Conservation (phyloP, 2,329 filamentous ascomycete genomes). For the Colletotrichum tamarilloi region DNA sequence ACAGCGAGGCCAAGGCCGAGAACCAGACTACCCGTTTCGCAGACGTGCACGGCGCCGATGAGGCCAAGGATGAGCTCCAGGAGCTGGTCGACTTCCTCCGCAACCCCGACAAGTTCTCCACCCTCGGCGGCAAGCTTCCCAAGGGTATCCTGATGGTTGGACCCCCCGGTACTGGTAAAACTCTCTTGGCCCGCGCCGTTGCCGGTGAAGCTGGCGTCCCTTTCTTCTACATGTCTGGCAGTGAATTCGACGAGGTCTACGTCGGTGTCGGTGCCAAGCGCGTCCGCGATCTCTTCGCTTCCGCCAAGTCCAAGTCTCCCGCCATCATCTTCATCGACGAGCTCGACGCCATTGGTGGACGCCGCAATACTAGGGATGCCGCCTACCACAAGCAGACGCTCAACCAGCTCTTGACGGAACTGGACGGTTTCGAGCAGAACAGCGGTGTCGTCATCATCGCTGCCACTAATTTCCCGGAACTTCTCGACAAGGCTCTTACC, state of each 20-base stretch:
- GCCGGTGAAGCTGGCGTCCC: slow-evolving; percentile 97
- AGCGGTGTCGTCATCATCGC: slow-evolving; percentile 95
- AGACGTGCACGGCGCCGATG: slow-evolving; percentile 97
- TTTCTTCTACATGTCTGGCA: slow-evolving; percentile 99
- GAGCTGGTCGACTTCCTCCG: slow-evolving; percentile 97
- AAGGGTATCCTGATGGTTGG: slow-evolving; percentile 97
- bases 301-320: slow-evolving; percentile 86
- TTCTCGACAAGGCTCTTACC: slow-evolving; percentile 96
- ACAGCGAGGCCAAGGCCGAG: slow-evolving; percentile 90
- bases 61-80: slow-evolving; percentile 97
- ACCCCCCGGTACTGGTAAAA: slow-evolving; percentile 97
- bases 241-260: slow-evolving; percentile 98
- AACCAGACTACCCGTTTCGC: slow-evolving; percentile 91
- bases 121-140: slow-evolving; percentile 93
- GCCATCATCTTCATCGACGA: slow-evolving; percentile 97
- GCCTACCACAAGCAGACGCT: slow-evolving; percentile 97
- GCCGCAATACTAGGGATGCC: slow-evolving; percentile 91
- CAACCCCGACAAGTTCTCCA: slow-evolving; percentile 92
- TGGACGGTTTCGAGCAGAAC: slow-evolving; percentile 96
- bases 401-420: slow-evolving; percentile 95
- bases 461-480: slow-evolving; percentile 94
- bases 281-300: slow-evolving; percentile 89
- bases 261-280: slow-evolving; percentile 97
- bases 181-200: slow-evolving; percentile 91
- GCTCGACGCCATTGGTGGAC: slow-evolving; percentile 92